phyloP scores from a whole-genome alignment of 2,329 filamentous ascomycete species.

The Fusarium mundagurra region DNA sequence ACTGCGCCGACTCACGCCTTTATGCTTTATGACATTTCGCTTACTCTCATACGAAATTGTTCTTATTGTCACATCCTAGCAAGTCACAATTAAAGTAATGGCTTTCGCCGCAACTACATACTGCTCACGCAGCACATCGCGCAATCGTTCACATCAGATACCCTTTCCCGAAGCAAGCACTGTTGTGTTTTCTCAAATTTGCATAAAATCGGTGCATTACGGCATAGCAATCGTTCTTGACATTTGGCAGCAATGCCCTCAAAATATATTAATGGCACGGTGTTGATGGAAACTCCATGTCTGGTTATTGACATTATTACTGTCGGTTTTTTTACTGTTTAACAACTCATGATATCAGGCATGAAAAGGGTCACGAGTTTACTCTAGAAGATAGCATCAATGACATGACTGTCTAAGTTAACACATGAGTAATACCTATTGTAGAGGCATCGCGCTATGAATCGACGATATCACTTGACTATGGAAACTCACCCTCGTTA shows the following conservation, averaged over 20 bases:
- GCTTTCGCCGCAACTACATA: conserved; percentile 4
- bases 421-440: neutral
- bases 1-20: conserved; percentile 16
- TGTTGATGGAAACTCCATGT: neutral
- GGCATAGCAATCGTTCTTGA: conserved; percentile 28
- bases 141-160: conserved; percentile 28
- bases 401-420: conserved; percentile 10
- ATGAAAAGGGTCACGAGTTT: conserved; percentile 14
- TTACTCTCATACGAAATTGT: conserved; percentile 9
- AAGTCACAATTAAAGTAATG: conserved; percentile 6
- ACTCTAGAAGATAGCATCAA: conserved; percentile 18
- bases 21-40: conserved; percentile 31
- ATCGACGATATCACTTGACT: neutral
- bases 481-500: neutral
- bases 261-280: conserved; percentile 9
- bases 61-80: neutral
- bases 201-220: conserved; percentile 33
- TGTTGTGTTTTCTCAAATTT: conserved; percentile 26
- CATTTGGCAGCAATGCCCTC: conserved; percentile 20
- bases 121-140: conserved; percentile 4
- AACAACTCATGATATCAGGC: conserved; percentile 15
- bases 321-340: conserved; percentile 6
- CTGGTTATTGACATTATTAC: neutral
- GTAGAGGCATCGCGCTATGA: neutral
- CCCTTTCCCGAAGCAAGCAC: conserved; percentile 34